Conservation (phyloP, 495 filamentous ascomycete genomes). For the Xylaria palmicola region DNA sequence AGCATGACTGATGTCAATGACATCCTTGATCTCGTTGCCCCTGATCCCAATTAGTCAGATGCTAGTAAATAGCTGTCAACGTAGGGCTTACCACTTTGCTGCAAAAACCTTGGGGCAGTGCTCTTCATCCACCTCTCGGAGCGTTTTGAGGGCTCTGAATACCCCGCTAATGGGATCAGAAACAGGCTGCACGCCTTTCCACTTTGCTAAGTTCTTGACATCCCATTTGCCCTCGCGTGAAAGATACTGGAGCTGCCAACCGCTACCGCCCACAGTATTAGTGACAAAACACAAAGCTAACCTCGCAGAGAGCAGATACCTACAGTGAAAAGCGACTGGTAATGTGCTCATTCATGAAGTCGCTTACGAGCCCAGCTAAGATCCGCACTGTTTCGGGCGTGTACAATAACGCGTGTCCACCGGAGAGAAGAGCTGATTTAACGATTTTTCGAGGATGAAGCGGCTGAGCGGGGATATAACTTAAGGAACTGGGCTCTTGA, state of each 20-base stretch:
- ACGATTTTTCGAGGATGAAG: slow-evolving; percentile 53
- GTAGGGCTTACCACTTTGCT: slow-evolving; percentile 51
- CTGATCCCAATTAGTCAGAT: slow-evolving; percentile 21
- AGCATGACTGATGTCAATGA: slow-evolving; percentile 87
- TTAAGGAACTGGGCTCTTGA: slow-evolving; percentile 21
- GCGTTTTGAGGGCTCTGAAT: slow-evolving; percentile 85
- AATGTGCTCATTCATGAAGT: slow-evolving; percentile 72
- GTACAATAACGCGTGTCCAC: slow-evolving; percentile 83
- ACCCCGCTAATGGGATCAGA: slow-evolving; percentile 71
- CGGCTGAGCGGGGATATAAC: slow-evolving; percentile 42
- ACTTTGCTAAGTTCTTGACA: slow-evolving; percentile 93
- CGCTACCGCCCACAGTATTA: slow-evolving; percentile 31
- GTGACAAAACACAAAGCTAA: background rate
- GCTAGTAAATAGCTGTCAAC: background rate
- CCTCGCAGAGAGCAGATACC: background rate
- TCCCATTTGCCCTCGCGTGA: slow-evolving; percentile 93
- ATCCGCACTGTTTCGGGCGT: slow-evolving; percentile 72
- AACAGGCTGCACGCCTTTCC: slow-evolving; percentile 75
- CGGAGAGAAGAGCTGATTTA: slow-evolving; percentile 72
- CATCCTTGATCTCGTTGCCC: slow-evolving; percentile 60
- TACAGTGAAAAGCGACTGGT: slow-evolving; percentile 71
- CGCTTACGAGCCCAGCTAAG: slow-evolving; percentile 75
- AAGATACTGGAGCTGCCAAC: slow-evolving; percentile 88
- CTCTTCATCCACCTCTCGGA: slow-evolving; percentile 78
- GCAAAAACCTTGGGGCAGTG: slow-evolving; percentile 79